These are phyloP conservation scores for Malassezia globosa DNA, from an alignment of 1,284 basidiomycete species.

Conservation along the genomic window DNA sequence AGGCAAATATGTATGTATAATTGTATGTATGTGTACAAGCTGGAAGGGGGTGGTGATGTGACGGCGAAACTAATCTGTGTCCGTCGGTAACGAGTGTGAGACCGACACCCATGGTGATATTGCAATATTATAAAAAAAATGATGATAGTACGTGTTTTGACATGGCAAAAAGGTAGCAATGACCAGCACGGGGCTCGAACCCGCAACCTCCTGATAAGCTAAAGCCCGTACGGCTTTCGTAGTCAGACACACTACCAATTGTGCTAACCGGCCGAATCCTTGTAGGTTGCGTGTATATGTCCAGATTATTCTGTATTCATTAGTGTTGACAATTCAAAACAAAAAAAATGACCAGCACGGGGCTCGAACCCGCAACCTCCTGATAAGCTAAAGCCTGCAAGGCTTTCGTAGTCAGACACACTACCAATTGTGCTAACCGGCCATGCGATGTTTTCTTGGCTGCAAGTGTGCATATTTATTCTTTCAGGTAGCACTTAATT, in stretches of 20 bases:
- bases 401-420: constrained; percentile 20
- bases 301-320: too few relatives aligned
- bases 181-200: constrained; percentile 23
- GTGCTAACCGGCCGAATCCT: constrained; percentile 18
- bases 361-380: constrained; percentile 23
- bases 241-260: constrained; percentile 24
- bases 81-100: too few relatives aligned
- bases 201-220: constrained; percentile 20
- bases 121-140: too few relatives aligned
- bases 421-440: constrained; percentile 24
- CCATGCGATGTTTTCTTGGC: not conserved
- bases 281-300: not conserved
- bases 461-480: too few relatives aligned
- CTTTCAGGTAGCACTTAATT: too few relatives aligned
- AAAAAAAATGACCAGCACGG: constrained; percentile 21
- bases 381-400: constrained; percentile 4
- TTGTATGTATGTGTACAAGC: too few relatives aligned
- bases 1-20: too few relatives aligned
- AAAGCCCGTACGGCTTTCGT: constrained; percentile 3
- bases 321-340: too few relatives aligned
- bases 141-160: not conserved
- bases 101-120: too few relatives aligned
- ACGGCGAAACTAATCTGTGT: too few relatives aligned
- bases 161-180: not conserved
- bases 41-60: too few relatives aligned